Evolutionary conservation across 805 yeast genomes (phyloP).

Genomic region (Starmerella scarabaei): DNA sequence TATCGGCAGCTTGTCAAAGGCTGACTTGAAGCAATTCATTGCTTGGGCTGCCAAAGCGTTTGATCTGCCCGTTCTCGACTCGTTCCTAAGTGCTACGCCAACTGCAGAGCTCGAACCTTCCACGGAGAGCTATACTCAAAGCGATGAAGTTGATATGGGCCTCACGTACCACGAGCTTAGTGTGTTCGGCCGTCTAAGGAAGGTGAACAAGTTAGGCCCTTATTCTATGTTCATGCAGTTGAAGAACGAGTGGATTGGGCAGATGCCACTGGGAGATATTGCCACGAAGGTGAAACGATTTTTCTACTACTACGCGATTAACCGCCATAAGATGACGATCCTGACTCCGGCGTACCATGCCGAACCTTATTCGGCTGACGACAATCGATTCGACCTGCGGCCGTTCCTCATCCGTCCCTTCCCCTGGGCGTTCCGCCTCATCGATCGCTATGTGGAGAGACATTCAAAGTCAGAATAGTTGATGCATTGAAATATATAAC

Average conservation of each 20-base stretch:
- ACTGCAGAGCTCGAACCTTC: slow-evolving; percentile 98
- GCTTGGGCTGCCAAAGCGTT: slow-evolving; percentile 59
- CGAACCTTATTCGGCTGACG: slow-evolving; percentile 96
- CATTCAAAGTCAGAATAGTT: slow-evolving; percentile 9
- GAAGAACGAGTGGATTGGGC: slow-evolving; percentile 73
- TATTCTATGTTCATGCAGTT: slow-evolving; percentile 84
- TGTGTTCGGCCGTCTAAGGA: slow-evolving; percentile 78
- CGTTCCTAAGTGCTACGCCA: slow-evolving; percentile 83
- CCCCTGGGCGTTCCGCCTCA: slow-evolving; percentile 79
- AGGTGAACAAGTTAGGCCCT: slow-evolving; percentile 92
- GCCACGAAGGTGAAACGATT: slow-evolving; percentile 88
- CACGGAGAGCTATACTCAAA: slow-evolving; percentile 80
- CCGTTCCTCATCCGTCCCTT: slow-evolving; percentile 94
- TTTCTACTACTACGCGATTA: slow-evolving; percentile 86
- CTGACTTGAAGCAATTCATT: slow-evolving; percentile 78
- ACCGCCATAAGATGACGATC: slow-evolving; percentile 96
- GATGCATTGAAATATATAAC: not conserved
- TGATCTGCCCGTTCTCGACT: slow-evolving; percentile 61
- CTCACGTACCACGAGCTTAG: slow-evolving; percentile 92
- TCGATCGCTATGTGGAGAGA: slow-evolving; percentile 53
- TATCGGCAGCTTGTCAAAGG: slow-evolving; percentile 95
- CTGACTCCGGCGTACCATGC: slow-evolving; percentile 96
- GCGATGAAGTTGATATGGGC: slow-evolving; percentile 97
- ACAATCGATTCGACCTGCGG: slow-evolving; percentile 86
- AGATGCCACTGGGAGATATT: slow-evolving; percentile 65